Conservation (phyloP, 2,329 filamentous ascomycete genomes). For the Fusarium sp. region DNA sequence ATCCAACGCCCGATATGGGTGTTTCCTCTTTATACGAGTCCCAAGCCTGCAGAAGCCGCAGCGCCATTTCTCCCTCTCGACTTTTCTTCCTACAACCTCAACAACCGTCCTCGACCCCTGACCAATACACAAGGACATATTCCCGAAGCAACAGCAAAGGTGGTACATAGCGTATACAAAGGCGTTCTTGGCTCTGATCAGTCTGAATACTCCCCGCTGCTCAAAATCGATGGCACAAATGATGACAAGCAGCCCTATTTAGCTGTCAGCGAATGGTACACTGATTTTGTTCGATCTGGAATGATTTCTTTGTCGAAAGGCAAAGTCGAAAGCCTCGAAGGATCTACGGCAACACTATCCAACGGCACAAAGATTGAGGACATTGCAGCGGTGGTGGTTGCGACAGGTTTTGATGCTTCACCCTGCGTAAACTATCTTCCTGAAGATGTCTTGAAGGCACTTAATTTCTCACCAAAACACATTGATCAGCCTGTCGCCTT, state of each 20-base stretch:
- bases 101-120: slow-evolving; percentile 66
- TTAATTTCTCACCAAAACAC: slow-evolving; percentile 65
- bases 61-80: slow-evolving; percentile 77
- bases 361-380: slow-evolving; percentile 54
- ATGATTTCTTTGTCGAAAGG: slow-evolving; percentile 62
- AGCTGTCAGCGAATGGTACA: slow-evolving; percentile 75
- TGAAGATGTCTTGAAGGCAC: slow-evolving; percentile 57
- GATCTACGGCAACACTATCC: slow-evolving; percentile 47
- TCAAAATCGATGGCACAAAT: slow-evolving; percentile 51
- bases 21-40: slow-evolving; percentile 66
- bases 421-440: slow-evolving; percentile 72
- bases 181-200: slow-evolving; percentile 62
- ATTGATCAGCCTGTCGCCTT: slow-evolving; percentile 70
- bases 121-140: slow-evolving; percentile 72
- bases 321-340: slow-evolving; percentile 49
- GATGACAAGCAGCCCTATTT: slow-evolving; percentile 67
- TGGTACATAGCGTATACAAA: slow-evolving; percentile 61
- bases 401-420: slow-evolving; percentile 76
- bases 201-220: slow-evolving; percentile 54
- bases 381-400: slow-evolving; percentile 73
- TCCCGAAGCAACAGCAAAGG: slow-evolving; percentile 62
- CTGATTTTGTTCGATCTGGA: slow-evolving; percentile 75
- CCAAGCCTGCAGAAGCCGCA: slow-evolving; percentile 57
- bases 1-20: slow-evolving; percentile 76
- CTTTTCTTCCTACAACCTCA: slow-evolving; percentile 74